These are phyloP conservation scores for Talaromyces liani DNA, from an alignment of 495 filamentous ascomycete genomes.

Conservation along the genomic window DNA sequence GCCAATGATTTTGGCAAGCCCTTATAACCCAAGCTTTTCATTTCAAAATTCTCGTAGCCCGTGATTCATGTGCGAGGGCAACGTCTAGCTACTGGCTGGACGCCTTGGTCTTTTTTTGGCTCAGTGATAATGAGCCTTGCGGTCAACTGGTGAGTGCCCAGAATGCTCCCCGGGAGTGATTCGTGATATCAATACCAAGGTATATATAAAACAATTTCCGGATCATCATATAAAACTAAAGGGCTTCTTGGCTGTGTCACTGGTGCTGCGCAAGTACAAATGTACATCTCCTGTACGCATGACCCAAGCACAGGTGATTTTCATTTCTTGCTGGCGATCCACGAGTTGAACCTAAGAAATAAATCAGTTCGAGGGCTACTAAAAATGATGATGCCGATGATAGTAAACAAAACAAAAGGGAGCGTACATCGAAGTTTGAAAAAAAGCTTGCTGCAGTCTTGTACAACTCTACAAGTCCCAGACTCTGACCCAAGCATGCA, in stretches of 20 bases:
- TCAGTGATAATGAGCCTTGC: too few relatives aligned
- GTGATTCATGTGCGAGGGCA: too few relatives aligned
- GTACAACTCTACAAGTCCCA: neutral
- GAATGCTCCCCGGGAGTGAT: too few relatives aligned
- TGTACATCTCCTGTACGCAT: neutral
- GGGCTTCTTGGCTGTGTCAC: neutral
- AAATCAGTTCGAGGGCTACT: neutral
- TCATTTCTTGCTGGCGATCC: neutral
- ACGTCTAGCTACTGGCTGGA: too few relatives aligned
- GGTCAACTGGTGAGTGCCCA: too few relatives aligned
- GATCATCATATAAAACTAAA: neutral
- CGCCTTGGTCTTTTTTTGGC: too few relatives aligned
- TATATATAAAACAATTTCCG: neutral
- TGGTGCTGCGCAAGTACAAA: neutral
- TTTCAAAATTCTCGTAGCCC: too few relatives aligned
- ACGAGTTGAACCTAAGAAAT: neutral
- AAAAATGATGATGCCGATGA: neutral
- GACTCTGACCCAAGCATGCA: neutral
- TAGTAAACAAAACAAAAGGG: neutral
- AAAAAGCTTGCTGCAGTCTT: neutral
- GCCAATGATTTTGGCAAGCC: too few relatives aligned
- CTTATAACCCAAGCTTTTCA: too few relatives aligned
- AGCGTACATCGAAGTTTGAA: neutral
- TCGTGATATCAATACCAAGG: too few relatives aligned
- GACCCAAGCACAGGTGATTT: neutral